Evolutionary conservation across 1,284 basidiomycete species (phyloP).

Genomic region (Spongispora temasekensis): DNA sequence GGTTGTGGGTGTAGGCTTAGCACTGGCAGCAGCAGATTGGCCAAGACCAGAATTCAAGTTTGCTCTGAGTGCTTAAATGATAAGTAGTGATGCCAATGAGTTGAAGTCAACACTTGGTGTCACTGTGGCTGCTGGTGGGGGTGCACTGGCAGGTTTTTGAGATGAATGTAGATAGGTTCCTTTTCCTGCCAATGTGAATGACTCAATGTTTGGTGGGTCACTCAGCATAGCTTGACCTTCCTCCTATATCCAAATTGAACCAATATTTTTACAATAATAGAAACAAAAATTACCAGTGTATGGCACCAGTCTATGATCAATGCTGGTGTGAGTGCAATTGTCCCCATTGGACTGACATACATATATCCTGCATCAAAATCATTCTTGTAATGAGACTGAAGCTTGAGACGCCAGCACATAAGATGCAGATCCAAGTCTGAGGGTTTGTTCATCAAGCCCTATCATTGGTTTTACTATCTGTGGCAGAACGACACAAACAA

Average conservation of each 20-base stretch:
- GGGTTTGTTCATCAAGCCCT: not conserved
- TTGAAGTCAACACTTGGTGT: not conserved
- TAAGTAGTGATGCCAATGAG: not conserved
- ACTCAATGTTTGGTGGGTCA: not conserved
- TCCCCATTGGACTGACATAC: not conserved
- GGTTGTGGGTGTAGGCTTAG: not conserved
- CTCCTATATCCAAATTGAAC: not conserved
- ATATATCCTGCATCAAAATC: not conserved
- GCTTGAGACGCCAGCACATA: not conserved
- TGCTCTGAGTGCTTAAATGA: slow-evolving; percentile 2
- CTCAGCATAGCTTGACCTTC: slow-evolving; percentile 1
- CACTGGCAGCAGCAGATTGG: not conserved
- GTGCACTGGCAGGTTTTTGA: not conserved
- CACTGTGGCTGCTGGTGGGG: not conserved
- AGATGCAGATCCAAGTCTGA: not conserved
- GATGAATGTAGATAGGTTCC: not conserved
- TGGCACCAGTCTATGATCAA: not conserved
- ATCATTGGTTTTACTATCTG: not conserved
- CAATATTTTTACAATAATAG: not conserved
- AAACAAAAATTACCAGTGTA: not conserved
- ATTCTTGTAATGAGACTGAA: not conserved
- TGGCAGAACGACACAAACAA: not conserved
- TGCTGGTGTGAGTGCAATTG: not conserved
- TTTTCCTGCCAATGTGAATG: not conserved
- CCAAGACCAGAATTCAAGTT: not conserved